Percentiles rank a stretch among this genome's conserved stretches.
These are phyloP conservation scores for Kwoniella dejecticola DNA, from an alignment of 768 basidiomycete genomes.

Conservation along the genomic window DNA sequence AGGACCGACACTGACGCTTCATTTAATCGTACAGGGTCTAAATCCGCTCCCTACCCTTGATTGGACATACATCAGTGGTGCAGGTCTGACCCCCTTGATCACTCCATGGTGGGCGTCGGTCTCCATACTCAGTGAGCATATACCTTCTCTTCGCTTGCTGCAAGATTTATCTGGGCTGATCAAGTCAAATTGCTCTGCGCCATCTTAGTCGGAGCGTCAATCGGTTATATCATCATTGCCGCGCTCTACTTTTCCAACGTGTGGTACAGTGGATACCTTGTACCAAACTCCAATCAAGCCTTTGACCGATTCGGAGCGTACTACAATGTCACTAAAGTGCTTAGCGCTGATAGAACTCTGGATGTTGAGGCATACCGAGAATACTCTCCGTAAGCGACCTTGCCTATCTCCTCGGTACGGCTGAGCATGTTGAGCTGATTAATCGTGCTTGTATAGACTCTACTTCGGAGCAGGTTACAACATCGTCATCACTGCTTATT, in stretches of 20 bases:
- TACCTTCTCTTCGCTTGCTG: background rate
- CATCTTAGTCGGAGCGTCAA: slow-evolving; percentile 3
- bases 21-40: slow-evolving; percentile 38
- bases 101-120: slow-evolving; percentile 20
- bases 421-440: too few species aligned
- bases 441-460: background rate
- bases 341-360: slow-evolving; percentile 57
- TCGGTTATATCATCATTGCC: slow-evolving; percentile 7
- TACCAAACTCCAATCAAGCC: slow-evolving; percentile 51
- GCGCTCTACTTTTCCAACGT: slow-evolving; percentile 26
- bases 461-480: slow-evolving; percentile 19
- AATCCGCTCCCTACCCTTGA: slow-evolving; percentile 57
- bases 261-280: slow-evolving; percentile 47
- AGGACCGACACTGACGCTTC: background rate
- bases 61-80: slow-evolving; percentile 50
- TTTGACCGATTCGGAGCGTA: slow-evolving; percentile 61
- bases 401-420: background rate
- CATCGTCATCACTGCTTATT: slow-evolving; percentile 4
- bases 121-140: slow-evolving; percentile 7
- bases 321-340: slow-evolving; percentile 60
- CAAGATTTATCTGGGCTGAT: too few species aligned
- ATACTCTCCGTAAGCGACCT: slow-evolving; percentile 45
- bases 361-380: slow-evolving; percentile 59
- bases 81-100: slow-evolving; percentile 16
- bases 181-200: background rate